phyloP scores from a whole-genome alignment of 208 protist genomes.

The Herpetomonas muscarum region DNA sequence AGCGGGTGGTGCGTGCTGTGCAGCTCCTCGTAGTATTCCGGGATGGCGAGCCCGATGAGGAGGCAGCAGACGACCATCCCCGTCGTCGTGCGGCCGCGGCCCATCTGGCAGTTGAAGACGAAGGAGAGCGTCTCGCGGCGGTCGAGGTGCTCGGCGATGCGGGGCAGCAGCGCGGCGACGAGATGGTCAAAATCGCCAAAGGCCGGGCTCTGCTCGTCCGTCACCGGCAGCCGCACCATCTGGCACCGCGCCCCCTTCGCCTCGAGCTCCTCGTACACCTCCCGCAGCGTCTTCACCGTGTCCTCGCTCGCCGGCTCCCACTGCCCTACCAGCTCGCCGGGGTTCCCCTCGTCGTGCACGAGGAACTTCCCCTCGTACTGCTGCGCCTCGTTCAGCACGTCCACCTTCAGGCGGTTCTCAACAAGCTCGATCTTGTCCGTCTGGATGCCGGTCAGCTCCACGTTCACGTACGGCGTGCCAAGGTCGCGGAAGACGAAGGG shows the following conservation, averaged over 20 bases:
- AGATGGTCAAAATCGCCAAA: constrained; percentile 77
- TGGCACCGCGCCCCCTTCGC: constrained; percentile 51
- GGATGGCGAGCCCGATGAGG: constrained; percentile 76
- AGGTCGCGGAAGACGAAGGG: constrained; percentile 86
- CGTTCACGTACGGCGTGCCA: constrained; percentile 85
- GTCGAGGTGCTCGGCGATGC: constrained; percentile 66
- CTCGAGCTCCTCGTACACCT: constrained; percentile 70
- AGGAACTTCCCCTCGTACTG: constrained; percentile 78
- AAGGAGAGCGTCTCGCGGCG: constrained; percentile 78
- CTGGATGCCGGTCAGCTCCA: constrained; percentile 85
- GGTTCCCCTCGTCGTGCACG: constrained; percentile 83
- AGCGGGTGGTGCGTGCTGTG: constrained; percentile 65
- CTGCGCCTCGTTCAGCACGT: constrained; percentile 75
- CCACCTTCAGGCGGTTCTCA: constrained; percentile 58
- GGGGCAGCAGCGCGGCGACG: constrained; percentile 56
- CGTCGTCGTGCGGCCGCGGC: constrained; percentile 83
- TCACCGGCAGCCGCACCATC: constrained; percentile 77
- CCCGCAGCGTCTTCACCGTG: constrained; percentile 77
- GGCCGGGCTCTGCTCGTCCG: constrained; percentile 83
- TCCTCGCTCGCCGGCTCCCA: constrained; percentile 66
- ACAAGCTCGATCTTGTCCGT: constrained; percentile 82
- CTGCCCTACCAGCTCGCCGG: constrained; percentile 79
- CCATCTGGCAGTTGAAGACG: constrained; percentile 91
- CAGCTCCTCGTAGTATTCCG: constrained; percentile 84
- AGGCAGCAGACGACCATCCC: constrained; percentile 89